Evolutionary conservation across 495 filamentous ascomycete species (phyloP), one percentile per base, ranked within the genome.

Genomic region (Hypoxylon fragiforme): DNA sequence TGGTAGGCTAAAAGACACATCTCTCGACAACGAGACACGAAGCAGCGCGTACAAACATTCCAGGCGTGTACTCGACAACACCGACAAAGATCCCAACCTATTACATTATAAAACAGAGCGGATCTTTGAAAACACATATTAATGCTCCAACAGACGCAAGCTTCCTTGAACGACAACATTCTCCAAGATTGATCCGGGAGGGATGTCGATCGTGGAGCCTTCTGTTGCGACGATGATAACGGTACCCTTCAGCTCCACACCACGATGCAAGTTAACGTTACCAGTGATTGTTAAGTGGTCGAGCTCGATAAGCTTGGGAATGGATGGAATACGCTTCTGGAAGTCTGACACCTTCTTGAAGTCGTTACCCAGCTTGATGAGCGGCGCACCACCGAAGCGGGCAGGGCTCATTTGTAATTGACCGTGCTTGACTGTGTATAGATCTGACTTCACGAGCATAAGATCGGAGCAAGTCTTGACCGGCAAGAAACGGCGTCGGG

Each of bases 321-420:
- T 99, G 73, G 85, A 90, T 54, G 87, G 81, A 64, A 99, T 96
- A 68, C 89, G 90, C 79, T 95, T 90, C 82, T 97, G 92, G 86
- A 99, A 99, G 77, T 95, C 92, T 13, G 92, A 97, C 24, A 99
- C 94, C 85, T 99, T 99, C 88, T 99, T 99, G 84, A 97, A 99
- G 82, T 99, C 94, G 62, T 80, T 85, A 61, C 94, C 94, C 28
- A 99, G 89, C 86, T 99, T 99, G 81, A 99, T 97, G 62, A 99
- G 83, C 50, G 94, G 94, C n/a, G 95, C 95, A 57, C 92, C 91
- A 58, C 95, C 94, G 71, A 99, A 97, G 59, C 94, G 89, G 81
- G 83, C 90, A 54, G 89, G 84, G 82, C 95, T 94, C 76, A 99
- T 95, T 66, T 96, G 78, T 50, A 99, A 82, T 77, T 97, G 92